Conservation (phyloP, 257 asterid species). For the Echites panduratus region DNA sequence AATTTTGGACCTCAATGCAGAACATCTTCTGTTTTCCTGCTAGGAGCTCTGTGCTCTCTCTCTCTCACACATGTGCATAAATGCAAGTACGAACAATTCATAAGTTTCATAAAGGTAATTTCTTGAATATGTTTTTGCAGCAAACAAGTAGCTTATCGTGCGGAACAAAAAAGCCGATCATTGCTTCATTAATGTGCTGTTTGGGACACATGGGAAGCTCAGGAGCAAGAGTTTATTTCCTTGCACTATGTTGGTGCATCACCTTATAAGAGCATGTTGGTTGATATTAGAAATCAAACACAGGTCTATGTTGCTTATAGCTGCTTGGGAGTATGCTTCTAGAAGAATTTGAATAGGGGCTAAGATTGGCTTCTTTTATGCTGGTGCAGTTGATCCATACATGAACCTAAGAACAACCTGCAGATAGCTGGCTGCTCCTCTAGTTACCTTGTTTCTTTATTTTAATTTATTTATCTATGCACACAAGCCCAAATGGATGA, state of each 20-base stretch:
- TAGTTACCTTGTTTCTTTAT: neutral
- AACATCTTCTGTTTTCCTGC: neutral
- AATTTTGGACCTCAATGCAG: neutral
- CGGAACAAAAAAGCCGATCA: neutral
- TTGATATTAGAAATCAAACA: neutral
- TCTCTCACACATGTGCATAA: neutral
- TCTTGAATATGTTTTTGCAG: slow-evolving; percentile 2
- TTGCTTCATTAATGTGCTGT: neutral
- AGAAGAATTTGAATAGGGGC: neutral
- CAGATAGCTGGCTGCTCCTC: neutral
- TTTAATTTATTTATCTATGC: too few relatives aligned
- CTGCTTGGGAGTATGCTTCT: neutral
- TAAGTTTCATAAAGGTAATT: neutral
- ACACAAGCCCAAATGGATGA: too few relatives aligned
- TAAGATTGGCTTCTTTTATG: neutral
- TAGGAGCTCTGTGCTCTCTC: neutral
- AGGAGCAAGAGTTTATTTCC: slow-evolving; percentile 3
- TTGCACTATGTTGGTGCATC: neutral
- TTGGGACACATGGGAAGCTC: neutral
- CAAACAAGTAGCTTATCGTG: neutral
- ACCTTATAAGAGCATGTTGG: neutral
- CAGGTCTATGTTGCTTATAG: neutral
- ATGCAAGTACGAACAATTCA: neutral
- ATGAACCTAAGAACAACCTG: neutral
- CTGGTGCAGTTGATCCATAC: neutral